phyloP scores from a whole-genome alignment of 139 green algal species.

The Trebouxia sp. region DNA sequence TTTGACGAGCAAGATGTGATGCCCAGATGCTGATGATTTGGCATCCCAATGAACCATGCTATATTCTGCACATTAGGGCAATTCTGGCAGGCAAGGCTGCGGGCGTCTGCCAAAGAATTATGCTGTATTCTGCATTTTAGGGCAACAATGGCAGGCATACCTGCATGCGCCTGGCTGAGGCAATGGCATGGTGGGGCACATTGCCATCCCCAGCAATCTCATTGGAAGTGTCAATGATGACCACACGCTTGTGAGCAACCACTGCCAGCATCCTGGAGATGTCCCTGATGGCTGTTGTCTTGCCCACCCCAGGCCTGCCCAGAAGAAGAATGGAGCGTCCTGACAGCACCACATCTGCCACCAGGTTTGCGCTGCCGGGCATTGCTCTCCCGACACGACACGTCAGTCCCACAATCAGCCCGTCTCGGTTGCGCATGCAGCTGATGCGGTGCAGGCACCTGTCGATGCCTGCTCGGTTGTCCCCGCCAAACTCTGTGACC shows the following conservation, averaged over 20 bases:
- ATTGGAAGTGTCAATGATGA: constrained; percentile 94
- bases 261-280: constrained; percentile 31
- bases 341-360: constrained; percentile 44
- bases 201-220: constrained; percentile 92
- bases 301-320: constrained; percentile 70
- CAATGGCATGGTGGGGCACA: constrained; percentile 73
- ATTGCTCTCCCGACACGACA: constrained; percentile 74
- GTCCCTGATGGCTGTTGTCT: constrained; percentile 86
- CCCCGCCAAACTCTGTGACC: constrained; percentile 82
- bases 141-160: neutral
- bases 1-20: too few species aligned
- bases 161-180: constrained; percentile 64
- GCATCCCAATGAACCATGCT: too few species aligned
- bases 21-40: too few species aligned
- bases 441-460: constrained; percentile 92
- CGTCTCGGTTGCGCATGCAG: constrained; percentile 78
- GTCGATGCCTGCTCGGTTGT: constrained; percentile 95
- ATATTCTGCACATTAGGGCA: too few species aligned
- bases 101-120: too few species aligned
- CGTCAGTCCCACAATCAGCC: constrained; percentile 75
- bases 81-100: too few species aligned
- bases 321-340: constrained; percentile 56
- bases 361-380: constrained; percentile 24
- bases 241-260: constrained; percentile 50
- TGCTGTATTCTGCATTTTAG: neutral